Percentiles rank a stretch among this genome's conserved stretches.
phyloP scores from a whole-genome alignment of 352 stramenopile species.

The Phytopythium montanum region DNA sequence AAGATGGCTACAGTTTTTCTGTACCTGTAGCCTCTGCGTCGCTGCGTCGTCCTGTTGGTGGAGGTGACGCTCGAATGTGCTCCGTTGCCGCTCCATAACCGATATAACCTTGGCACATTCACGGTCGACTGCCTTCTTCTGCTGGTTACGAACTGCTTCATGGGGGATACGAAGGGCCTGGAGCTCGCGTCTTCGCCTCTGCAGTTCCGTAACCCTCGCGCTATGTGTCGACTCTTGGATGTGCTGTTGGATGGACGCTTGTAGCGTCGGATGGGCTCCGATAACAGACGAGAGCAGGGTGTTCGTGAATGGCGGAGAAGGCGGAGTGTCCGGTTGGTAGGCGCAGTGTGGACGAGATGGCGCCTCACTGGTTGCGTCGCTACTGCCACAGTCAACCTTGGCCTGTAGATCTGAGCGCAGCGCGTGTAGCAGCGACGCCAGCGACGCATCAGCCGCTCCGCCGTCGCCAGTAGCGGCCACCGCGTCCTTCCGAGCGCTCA shows the following conservation, averaged over 20 bases:
- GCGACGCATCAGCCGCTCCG: background rate
- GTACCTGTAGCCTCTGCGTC: slow-evolving; percentile 2
- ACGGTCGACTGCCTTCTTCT: background rate
- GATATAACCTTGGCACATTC: background rate
- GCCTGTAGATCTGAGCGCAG: background rate
- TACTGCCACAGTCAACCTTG: background rate
- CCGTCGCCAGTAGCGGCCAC: background rate
- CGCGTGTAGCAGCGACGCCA: background rate
- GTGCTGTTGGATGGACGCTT: background rate
- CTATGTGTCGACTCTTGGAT: background rate
- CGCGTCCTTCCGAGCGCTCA: background rate
- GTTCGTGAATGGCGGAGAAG: background rate
- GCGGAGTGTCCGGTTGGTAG: background rate
- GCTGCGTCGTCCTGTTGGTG: background rate
- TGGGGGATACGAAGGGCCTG: background rate
- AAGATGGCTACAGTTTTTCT: too few species aligned
- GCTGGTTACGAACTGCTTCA: background rate
- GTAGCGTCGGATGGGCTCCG: background rate
- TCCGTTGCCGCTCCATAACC: background rate
- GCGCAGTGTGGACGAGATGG: background rate
- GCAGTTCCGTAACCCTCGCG: background rate
- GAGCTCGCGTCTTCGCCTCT: background rate
- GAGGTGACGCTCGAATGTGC: background rate
- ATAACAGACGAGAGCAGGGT: background rate
- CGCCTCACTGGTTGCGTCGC: too few species aligned